Evolutionary conservation across 768 basidiomycete species (phyloP), one percentile per base, ranked within the genome.

Genomic region (Boletus bicolor): DNA sequence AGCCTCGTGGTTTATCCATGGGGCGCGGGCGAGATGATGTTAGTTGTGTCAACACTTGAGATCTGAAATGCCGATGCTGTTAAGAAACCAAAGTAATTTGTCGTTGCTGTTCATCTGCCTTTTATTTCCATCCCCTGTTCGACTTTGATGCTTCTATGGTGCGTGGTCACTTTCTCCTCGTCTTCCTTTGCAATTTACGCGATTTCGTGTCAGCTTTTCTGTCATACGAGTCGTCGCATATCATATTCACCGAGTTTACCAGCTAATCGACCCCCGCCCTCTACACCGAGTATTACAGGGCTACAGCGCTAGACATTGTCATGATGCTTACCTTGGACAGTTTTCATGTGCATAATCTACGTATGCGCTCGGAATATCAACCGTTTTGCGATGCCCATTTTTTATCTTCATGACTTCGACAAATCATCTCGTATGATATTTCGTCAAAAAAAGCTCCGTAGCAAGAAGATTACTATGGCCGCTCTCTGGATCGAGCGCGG

Each of bases 331-430:
- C 21, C 28, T 11, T 38, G 30, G 45, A 35, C 55, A 51, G 30
- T 38, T 49, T 62, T 57, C 56, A 53, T 68, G 63, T 65, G 55
- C 53, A 66, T 66, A 64, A 53, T 51, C 35, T 39, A 51, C 45
- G 34, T 56, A 54, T 26, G 49, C 42, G 14, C 46, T 39, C 44
- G 34, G 58, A 45, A 53, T 57, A 46, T 32, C 34, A 46, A 48
- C 3, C 46, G 35, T 47, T 57, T 28, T 50, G 24, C 36, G 15
- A 43, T 55, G 50, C 24, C 53, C 15, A 21, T 52, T 41, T 37
- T 37, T 7, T 3, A 24, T 24, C 21, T 30, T 28, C 36, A 17
- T 21, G 21, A 32, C 30, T 39, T 49, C 14, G 17, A 7, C n/a
- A 30, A 30, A 30, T 30, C 28, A 1, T 30, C 28, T 17, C n/a